Base-by-base conservation (phyloP, 2,329 filamentous ascomycete species). In the Talaromyces rugulosus region DNA sequence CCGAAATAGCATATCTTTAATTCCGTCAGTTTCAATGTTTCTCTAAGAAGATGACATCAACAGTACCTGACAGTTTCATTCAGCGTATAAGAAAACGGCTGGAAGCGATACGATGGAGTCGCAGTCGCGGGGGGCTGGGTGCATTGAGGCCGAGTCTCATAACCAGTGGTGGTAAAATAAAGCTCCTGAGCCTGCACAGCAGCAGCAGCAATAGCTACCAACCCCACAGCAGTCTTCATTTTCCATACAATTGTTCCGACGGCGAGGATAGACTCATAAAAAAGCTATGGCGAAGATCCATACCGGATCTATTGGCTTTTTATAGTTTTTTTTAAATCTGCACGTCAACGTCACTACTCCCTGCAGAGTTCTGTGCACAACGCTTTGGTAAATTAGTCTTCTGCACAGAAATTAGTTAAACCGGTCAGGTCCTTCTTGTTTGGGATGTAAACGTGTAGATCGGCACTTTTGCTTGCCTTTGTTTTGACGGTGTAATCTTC, bases 1-100 rank as follows among this genome's bases (percentile, higher is more conserved):
- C 64, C 1, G 73, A 74, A 16, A 70, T 72, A 47, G 73, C 73
- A 62, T 70, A 70, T 60, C 72, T 72, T n/a, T 9, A 54, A 64
- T 44, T 14, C 9, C 28, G 6, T 34, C 42, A 44, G 59, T 5
- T 23, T 12, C 2, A 16, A n/a, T n/a, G 11, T 9, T 2, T 7
- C 1, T n/a, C 27, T 16, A 31, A 8, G 50, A 14, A 16, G 27
- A 51, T 27, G 5, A 12, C 0, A 1, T 5, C 16, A 16, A 52
- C 56, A 23, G 40, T 54, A 70, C 68, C 69, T 62, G 53, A 68
- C 63, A 4, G 72, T 74, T 36, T 72, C 71, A 18, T 68, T 70
- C 56, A 72, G 52, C 0, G 71, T 70, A 61, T 69, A 74, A 0
- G 66, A 67, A 47, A 74, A 74, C 1, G 67, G 62, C 12, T 68